Conservation (phyloP, 2,329 filamentous ascomycete genomes). For the Didymella keratinophila region DNA sequence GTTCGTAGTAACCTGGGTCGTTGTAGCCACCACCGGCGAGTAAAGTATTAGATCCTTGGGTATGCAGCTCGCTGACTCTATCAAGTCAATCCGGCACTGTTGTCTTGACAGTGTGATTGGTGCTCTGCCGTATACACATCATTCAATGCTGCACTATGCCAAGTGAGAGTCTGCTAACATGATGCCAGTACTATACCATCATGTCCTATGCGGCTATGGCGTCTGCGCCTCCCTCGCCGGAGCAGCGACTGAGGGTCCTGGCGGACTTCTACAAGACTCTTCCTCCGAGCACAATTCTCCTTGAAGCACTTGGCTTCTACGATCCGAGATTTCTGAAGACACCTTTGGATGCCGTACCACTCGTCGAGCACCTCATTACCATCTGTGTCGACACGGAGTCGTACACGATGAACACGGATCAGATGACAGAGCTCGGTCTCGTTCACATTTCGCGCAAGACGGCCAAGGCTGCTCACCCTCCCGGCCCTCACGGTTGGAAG, state of each 20-base stretch:
- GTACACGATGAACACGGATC: conserved; percentile 29
- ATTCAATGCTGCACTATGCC: neutral
- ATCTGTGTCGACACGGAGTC: conserved; percentile 38
- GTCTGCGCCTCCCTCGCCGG: neutral
- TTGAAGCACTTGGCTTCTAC: neutral
- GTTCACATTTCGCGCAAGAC: conserved; percentile 20
- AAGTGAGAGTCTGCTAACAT: neutral
- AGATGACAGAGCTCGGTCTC: conserved; percentile 37
- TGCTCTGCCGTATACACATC: neutral
- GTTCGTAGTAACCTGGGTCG: neutral
- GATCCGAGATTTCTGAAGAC: neutral
- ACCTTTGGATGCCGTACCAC: neutral
- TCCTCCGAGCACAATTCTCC: neutral
- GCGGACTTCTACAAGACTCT: neutral
- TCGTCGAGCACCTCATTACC: conserved; percentile 25
- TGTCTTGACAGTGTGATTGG: neutral
- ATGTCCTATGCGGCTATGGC: neutral
- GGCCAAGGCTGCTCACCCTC: neutral
- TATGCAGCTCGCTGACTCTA: neutral
- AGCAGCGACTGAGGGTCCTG: conserved; percentile 1
- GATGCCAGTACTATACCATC: neutral
- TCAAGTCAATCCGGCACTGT: neutral
- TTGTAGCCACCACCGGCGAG: neutral
- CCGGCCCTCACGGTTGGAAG: conserved; percentile 28
- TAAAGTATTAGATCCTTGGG: neutral